These are phyloP conservation scores for Aspergillus tamarii DNA, from an alignment of 2,329 filamentous ascomycete species.

Conservation along the genomic window DNA sequence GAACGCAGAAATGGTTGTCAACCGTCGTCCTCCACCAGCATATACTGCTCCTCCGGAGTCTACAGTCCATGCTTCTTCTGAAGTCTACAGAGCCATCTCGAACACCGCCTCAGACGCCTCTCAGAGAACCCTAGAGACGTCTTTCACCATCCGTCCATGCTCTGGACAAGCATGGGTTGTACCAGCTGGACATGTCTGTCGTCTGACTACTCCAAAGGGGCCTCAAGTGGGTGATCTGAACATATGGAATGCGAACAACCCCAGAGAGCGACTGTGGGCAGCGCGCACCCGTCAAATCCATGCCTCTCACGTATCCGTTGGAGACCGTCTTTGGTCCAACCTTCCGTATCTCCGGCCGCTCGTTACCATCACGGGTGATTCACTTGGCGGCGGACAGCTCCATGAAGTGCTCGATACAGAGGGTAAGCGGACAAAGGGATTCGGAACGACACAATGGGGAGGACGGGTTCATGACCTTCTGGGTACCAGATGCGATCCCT, in stretches of 20 bases:
- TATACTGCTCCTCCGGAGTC: conserved; percentile 43
- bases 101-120: conserved; percentile 34
- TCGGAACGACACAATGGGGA: conserved; percentile 56
- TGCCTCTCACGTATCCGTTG: conserved; percentile 70
- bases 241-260: conserved; percentile 76
- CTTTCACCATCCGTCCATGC: conserved; percentile 71
- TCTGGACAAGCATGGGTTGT: conserved; percentile 75
- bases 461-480: conserved; percentile 76
- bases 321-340: conserved; percentile 76
- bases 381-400: conserved; percentile 52
- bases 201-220: conserved; percentile 74
- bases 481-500: conserved; percentile 82
- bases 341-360: conserved; percentile 77
- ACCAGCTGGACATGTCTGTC: conserved; percentile 67
- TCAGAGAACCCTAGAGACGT: conserved; percentile 36
- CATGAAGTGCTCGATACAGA: conserved; percentile 40
- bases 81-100: conserved; percentile 42
- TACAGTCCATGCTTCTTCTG: conserved; percentile 38
- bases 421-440: conserved; percentile 37
- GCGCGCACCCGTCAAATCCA: conserved; percentile 77
- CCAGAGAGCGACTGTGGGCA: conserved; percentile 82
- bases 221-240: conserved; percentile 85
- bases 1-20: conserved; percentile 28
- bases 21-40: conserved; percentile 41
- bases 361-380: conserved; percentile 70